phyloP scores from a whole-genome alignment of 106 monocot genomes.

The Posidonia australis region DNA sequence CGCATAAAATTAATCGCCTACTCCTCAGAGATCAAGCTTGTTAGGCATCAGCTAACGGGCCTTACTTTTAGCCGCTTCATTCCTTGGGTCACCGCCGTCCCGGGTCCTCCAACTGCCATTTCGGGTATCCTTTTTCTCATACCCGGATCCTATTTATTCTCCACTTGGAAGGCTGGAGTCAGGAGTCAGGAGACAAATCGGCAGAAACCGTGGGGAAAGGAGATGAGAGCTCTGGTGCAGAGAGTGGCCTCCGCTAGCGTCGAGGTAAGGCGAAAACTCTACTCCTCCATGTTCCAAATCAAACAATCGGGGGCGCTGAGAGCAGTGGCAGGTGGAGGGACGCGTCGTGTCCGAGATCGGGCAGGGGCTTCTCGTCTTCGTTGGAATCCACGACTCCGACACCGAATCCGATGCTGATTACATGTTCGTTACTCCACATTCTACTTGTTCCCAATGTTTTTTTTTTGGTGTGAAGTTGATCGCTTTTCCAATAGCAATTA shows the following conservation, averaged over 20 bases:
- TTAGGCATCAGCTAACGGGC: too few relatives aligned
- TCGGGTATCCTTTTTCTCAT: too few relatives aligned
- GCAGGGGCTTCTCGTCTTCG: constrained; percentile 73
- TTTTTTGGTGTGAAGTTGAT: not conserved
- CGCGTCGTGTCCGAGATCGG: constrained; percentile 78
- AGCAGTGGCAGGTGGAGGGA: constrained; percentile 48
- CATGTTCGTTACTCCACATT: constrained; percentile 33
- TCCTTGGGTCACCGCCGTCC: too few relatives aligned
- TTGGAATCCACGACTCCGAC: constrained; percentile 80
- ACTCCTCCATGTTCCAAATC: not conserved
- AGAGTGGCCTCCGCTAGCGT: constrained; percentile 80
- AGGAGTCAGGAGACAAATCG: too few relatives aligned
- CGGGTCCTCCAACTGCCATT: too few relatives aligned
- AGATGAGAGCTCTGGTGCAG: constrained; percentile 86
- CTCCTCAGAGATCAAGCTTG: too few relatives aligned
- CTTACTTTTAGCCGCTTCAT: too few relatives aligned
- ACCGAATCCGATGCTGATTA: constrained; percentile 79
- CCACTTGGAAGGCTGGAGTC: too few relatives aligned
- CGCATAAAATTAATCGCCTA: too few relatives aligned
- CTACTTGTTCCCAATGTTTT: not conserved
- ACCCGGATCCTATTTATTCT: too few relatives aligned
- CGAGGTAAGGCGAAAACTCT: constrained; percentile 39
- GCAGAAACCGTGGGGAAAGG: too few relatives aligned
- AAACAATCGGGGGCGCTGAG: not conserved
- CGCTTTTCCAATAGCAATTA: not conserved